Evolutionary conservation across 2,329 filamentous ascomycete genomes (phyloP).

Genomic region (Colletotrichum sp.): DNA sequence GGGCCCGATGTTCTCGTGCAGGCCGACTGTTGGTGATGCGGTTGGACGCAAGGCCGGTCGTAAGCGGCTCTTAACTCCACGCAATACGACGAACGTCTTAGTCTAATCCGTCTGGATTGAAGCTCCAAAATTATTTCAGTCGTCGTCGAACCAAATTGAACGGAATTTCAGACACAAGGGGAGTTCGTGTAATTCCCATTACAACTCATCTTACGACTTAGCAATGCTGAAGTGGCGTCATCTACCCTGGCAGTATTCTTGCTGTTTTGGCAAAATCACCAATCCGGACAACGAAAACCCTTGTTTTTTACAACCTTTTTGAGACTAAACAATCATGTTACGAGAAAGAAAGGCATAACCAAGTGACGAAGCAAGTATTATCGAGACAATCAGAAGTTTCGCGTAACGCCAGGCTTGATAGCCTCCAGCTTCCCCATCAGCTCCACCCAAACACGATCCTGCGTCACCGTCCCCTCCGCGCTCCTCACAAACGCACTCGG

Average conservation of each 20-base stretch:
- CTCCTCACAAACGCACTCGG: constrained; percentile 42
- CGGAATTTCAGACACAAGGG: background rate
- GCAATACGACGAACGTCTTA: background rate
- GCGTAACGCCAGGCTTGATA: constrained; percentile 39
- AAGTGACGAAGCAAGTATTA: background rate
- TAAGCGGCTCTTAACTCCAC: background rate
- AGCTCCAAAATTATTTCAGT: background rate
- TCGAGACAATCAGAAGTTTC: background rate
- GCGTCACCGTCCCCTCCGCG: constrained; percentile 39
- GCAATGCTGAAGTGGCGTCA: background rate
- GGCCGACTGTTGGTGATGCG: background rate
- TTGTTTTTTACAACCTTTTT: background rate
- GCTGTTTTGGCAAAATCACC: too few relatives aligned
- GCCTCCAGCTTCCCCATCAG: constrained; percentile 43
- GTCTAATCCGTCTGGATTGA: background rate
- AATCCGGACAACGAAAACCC: too few relatives aligned
- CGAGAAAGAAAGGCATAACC: background rate
- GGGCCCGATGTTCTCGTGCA: background rate
- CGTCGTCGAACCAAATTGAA: background rate
- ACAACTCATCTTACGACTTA: background rate
- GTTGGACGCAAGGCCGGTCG: background rate
- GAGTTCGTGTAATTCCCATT: background rate
- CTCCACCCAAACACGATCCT: constrained; percentile 48
- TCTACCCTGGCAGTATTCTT: background rate
- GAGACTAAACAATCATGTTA: background rate